These are phyloP conservation scores for Acacia pycnantha DNA, from an alignment of 331 rosid species.

Conservation along the genomic window DNA sequence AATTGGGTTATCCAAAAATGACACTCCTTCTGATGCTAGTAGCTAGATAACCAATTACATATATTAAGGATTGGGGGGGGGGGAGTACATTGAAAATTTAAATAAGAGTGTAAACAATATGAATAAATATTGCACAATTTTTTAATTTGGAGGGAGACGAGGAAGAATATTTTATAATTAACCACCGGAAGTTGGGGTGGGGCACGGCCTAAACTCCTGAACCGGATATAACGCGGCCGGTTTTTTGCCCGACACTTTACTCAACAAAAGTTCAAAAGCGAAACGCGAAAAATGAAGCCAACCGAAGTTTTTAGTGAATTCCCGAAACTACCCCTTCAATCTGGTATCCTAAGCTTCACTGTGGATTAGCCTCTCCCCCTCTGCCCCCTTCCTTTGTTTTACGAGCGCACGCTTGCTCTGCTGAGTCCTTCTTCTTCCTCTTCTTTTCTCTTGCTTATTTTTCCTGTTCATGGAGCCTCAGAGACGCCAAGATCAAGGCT, in stretches of 20 bases:
- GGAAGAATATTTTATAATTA: not conserved
- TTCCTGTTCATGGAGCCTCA: constrained; percentile 65
- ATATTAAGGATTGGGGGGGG: no score
- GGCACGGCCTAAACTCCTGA: constrained; percentile 9
- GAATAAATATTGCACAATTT: no score
- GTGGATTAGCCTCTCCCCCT: constrained; percentile 42
- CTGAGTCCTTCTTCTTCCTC: not conserved
- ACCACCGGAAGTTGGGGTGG: not conserved
- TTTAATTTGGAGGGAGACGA: not conserved
- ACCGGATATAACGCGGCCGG: constrained; percentile 34
- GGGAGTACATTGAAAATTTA: no score
- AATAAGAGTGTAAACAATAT: no score
- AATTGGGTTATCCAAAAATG: no score
- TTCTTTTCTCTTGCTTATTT: constrained; percentile 11
- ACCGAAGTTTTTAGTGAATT: not conserved
- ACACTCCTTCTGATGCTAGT: no score
- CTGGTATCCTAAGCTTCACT: constrained; percentile 35
- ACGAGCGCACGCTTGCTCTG: not conserved
- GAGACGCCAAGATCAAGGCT: constrained; percentile 59
- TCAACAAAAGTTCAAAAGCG: constrained; percentile 2
- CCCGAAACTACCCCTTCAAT: constrained; percentile 48
- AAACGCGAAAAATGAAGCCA: not conserved
- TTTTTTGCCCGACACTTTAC: constrained; percentile 30
- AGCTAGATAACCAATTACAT: no score
- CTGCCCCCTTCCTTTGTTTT: constrained; percentile 7